Evolutionary conservation across 352 stramenopile species (phyloP), one percentile per base, ranked within the genome.

Genomic region (Pythium diclinum): DNA sequence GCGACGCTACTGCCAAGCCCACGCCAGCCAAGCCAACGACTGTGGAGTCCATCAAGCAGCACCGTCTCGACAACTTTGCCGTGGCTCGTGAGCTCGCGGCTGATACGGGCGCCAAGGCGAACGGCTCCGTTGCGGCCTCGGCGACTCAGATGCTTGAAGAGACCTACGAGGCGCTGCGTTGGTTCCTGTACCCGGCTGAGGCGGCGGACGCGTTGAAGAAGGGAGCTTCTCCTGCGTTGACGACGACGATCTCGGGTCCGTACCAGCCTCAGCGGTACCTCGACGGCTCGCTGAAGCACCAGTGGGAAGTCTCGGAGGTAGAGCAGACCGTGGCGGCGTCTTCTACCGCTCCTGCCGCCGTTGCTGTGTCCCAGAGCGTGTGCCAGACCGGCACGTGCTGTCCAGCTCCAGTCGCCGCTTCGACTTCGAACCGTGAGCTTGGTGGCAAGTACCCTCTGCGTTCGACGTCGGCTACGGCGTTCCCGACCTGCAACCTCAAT

Each of bases 101-200:
- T 33, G 36, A 70, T 13, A 67, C 59, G 25, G 44, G 38, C 8
- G 32, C 25, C 7, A 63, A 63, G 46, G 56, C 44, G 9, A 63
- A 48, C 21, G 56, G 56, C n/a, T 63, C 56, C 11, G 56, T 63
- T 1, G 56, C 56, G 16, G 44, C 56, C 6, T 63, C 56, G 11
- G 34, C 47, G 81, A 36, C 71, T 1, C 56, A 65, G 34, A 75
- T 77, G 44, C 40, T 65, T 0, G 73, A 79, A 10, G 23, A 72
- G 11, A 52, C 51, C 21, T 68, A 73, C 38, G 69, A 74, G 4
- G 61, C 55, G 36, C 53, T 85, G 44, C 72, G 77, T 10, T 85
- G 77, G 77, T 85, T 81, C 51, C 56, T 69, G 10, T 77, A 80
- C 53, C 74, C 77, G 7, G 76, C 73, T 0, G 74, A 85, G 65